Evolutionary conservation across 148 eudicot species (phyloP).

Genomic region (Drosera capensis): DNA sequence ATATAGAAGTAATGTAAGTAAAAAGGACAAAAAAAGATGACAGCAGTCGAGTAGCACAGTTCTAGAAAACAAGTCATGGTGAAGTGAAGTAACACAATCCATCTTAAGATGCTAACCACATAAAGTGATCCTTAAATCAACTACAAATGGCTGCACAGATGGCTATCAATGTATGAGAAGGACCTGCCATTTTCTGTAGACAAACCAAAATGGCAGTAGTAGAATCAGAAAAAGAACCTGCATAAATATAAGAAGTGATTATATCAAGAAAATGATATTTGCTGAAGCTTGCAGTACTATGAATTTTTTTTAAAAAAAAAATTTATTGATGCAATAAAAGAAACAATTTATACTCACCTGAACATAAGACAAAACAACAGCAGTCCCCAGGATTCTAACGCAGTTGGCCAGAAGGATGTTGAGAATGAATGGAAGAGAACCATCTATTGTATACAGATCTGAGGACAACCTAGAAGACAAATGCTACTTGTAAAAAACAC

Average conservation of each 20-base stretch:
- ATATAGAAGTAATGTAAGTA: too few relatives aligned
- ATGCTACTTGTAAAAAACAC: slow-evolving; percentile 6
- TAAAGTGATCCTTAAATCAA: background rate
- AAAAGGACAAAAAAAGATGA: too few relatives aligned
- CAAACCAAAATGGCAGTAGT: slow-evolving; percentile 71
- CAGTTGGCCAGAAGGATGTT: slow-evolving; percentile 93
- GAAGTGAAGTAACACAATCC: too few relatives aligned
- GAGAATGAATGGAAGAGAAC: slow-evolving; percentile 92
- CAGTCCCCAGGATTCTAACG: slow-evolving; percentile 79
- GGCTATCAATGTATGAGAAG: background rate
- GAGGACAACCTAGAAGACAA: slow-evolving; percentile 65
- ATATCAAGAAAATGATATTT: background rate
- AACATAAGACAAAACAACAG: slow-evolving; percentile 59
- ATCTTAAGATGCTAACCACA: too few relatives aligned
- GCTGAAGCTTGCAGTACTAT: background rate
- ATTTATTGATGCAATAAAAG: too few relatives aligned
- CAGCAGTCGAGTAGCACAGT: too few relatives aligned
- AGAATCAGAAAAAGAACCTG: slow-evolving; percentile 73
- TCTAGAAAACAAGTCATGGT: too few relatives aligned
- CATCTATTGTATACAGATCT: slow-evolving; percentile 93
- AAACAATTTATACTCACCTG: too few relatives aligned
- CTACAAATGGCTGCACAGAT: background rate
- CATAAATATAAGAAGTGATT: slow-evolving; percentile 6
- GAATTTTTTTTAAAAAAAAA: too few relatives aligned
- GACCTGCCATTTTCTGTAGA: slow-evolving; percentile 84